These are phyloP conservation scores for Wickerhamia fluorescens DNA, from an alignment of 805 yeast genomes.

Conservation along the genomic window DNA sequence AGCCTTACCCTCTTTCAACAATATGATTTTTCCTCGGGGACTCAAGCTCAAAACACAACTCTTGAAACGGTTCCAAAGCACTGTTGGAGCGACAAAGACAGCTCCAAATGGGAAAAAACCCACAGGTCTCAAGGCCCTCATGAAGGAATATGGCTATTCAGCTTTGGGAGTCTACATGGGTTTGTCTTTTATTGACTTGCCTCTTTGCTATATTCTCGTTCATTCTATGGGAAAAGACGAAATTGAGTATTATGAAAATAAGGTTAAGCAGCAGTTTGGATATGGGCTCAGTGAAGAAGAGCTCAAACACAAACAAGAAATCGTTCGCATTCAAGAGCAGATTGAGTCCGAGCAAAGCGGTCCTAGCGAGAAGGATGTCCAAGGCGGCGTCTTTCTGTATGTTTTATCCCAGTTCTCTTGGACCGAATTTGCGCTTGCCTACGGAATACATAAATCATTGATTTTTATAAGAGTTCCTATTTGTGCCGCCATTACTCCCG, in stretches of 20 bases:
- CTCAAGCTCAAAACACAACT: too few species aligned
- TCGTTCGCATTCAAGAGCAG: constrained; percentile 22
- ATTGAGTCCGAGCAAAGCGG: constrained; percentile 6
- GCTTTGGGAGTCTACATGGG: constrained; percentile 81
- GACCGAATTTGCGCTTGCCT: constrained; percentile 86
- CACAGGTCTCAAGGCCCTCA: constrained; percentile 52
- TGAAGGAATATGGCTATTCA: constrained; percentile 84
- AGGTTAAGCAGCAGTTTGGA: constrained; percentile 57
- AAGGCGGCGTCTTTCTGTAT: constrained; percentile 1
- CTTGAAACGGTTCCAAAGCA: too few species aligned
- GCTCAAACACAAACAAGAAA: constrained; percentile 28
- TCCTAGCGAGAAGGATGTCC: background rate
- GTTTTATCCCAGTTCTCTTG: constrained; percentile 39
- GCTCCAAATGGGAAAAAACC: too few species aligned
- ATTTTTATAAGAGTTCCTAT: constrained; percentile 80
- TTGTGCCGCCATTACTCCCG: constrained; percentile 88
- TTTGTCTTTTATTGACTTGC: constrained; percentile 70
- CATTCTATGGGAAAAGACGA: constrained; percentile 84
- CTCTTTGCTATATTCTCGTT: constrained; percentile 74
- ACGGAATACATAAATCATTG: constrained; percentile 85
- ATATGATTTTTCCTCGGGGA: too few species aligned
- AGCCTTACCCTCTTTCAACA: too few species aligned
- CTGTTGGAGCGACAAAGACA: too few species aligned
- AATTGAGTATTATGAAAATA: constrained; percentile 60
- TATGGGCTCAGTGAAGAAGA: constrained; percentile 44